phyloP scores from a whole-genome alignment of 129 eudicot species.

The Solidago caesia region DNA sequence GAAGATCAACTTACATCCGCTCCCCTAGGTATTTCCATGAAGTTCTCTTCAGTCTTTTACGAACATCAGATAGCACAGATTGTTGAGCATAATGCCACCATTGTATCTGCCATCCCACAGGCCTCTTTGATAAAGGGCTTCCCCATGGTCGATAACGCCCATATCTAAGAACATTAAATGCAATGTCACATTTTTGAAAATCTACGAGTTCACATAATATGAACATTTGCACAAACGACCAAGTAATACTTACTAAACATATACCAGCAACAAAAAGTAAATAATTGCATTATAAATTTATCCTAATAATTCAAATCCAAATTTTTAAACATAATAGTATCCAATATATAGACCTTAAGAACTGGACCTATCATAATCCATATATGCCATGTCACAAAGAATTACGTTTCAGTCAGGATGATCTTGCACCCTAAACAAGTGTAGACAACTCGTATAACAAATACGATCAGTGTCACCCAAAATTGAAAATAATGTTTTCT shows the following conservation, averaged over 20 bases:
- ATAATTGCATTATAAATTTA: neutral
- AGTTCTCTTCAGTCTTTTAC: constrained; percentile 65
- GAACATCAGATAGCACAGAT: constrained; percentile 83
- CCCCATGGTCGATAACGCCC: constrained; percentile 94
- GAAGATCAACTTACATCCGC: constrained; percentile 65
- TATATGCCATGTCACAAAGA: constrained; percentile 7
- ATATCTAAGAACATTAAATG: constrained; percentile 51
- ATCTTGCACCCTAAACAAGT: constrained; percentile 15
- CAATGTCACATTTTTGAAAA: constrained; percentile 11
- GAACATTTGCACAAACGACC: neutral
- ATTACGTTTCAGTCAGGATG: neutral
- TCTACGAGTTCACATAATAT: neutral
- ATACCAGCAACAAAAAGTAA: constrained; percentile 16
- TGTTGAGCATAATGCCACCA: constrained; percentile 98
- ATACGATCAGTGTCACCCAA: neutral
- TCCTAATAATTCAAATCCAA: neutral
- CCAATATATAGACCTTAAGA: constrained; percentile 1
- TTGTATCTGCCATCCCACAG: constrained; percentile 73
- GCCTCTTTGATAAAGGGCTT: constrained; percentile 58
- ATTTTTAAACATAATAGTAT: neutral
- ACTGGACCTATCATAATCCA: neutral
- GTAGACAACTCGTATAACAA: constrained; percentile 15
- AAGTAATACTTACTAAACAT: neutral
- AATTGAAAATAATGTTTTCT: neutral
- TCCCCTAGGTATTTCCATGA: constrained; percentile 91